Percentiles rank a stretch among this genome's conserved stretches.
Evolutionary conservation across 441 rosid genomes (phyloP).

Genomic region (Adansonia gregorii): DNA sequence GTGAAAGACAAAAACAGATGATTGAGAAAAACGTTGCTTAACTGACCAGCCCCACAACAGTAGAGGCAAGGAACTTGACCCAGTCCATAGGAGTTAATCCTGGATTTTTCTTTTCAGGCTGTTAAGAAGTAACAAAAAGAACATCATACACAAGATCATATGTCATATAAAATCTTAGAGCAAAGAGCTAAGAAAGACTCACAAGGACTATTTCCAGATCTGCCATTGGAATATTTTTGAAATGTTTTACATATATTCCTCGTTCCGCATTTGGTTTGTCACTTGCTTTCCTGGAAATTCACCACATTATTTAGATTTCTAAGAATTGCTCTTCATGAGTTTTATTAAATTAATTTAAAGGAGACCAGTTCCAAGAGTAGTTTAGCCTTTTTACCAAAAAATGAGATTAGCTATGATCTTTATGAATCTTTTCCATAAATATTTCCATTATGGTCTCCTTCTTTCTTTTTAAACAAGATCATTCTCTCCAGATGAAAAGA

Average conservation of each 20-base stretch:
- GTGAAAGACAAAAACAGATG: constrained; percentile 15
- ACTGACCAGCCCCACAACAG: constrained; percentile 89
- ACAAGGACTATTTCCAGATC: constrained; percentile 98
- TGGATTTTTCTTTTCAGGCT: constrained; percentile 98
- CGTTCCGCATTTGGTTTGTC: constrained; percentile 55
- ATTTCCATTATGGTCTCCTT: background rate
- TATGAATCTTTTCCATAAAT: background rate
- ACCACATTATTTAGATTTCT: constrained; percentile 36
- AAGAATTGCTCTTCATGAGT: constrained; percentile 15
- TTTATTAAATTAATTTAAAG: constrained; percentile 21
- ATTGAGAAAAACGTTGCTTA: constrained; percentile 20
- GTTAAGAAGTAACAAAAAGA: constrained; percentile 25
- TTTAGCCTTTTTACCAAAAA: background rate
- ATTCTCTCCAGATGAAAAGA: background rate
- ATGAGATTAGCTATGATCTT: background rate
- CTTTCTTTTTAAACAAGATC: background rate
- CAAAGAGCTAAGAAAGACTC: constrained; percentile 39
- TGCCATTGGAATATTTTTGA: constrained; percentile 98
- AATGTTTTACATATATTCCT: constrained; percentile 89
- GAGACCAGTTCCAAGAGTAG: constrained; percentile 16
- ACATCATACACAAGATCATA: constrained; percentile 26
- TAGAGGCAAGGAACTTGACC: constrained; percentile 87
- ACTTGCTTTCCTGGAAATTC: constrained; percentile 63
- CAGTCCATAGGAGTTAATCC: constrained; percentile 97
- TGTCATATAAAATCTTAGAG: background rate